phyloP scores from a whole-genome alignment of 257 asterid genomes.

The Cinchona pubescens region DNA sequence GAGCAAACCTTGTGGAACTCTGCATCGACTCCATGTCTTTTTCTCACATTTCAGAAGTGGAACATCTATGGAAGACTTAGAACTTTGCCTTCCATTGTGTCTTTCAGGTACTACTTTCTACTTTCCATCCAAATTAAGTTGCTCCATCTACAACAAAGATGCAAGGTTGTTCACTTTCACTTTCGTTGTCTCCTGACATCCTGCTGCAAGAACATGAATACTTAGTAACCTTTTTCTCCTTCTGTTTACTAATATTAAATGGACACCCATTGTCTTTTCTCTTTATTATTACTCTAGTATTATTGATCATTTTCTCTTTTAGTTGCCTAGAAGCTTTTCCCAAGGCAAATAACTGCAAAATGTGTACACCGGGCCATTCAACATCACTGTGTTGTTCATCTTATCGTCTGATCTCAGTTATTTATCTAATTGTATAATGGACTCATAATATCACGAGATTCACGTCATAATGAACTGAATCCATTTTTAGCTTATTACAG shows the following conservation, averaged over 20 bases:
- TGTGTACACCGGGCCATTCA: too few species aligned
- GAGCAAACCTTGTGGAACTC: slow-evolving; percentile 59
- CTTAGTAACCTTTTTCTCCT: too few species aligned
- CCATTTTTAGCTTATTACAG: too few species aligned
- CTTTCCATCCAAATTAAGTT: neutral
- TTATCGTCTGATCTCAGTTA: too few species aligned
- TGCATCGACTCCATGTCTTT: slow-evolving; percentile 43
- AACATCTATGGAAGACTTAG: slow-evolving; percentile 30
- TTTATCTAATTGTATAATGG: too few species aligned
- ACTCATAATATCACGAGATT: too few species aligned
- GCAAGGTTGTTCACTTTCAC: too few species aligned
- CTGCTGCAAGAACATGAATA: neutral
- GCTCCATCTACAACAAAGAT: neutral
- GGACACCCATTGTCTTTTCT: neutral
- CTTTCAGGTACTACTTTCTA: slow-evolving; percentile 38
- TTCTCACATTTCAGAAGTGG: slow-evolving; percentile 45
- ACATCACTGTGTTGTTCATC: too few species aligned
- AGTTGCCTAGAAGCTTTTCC: neutral
- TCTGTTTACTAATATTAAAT: neutral
- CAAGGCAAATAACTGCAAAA: neutral
- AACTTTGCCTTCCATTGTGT: slow-evolving; percentile 47
- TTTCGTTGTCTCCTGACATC: too few species aligned
- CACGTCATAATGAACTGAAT: too few species aligned
- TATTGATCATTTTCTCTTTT: neutral
- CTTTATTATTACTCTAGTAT: too few species aligned